Conservation (phyloP, 805 yeast genomes). For the Deakozyma indianensis region DNA sequence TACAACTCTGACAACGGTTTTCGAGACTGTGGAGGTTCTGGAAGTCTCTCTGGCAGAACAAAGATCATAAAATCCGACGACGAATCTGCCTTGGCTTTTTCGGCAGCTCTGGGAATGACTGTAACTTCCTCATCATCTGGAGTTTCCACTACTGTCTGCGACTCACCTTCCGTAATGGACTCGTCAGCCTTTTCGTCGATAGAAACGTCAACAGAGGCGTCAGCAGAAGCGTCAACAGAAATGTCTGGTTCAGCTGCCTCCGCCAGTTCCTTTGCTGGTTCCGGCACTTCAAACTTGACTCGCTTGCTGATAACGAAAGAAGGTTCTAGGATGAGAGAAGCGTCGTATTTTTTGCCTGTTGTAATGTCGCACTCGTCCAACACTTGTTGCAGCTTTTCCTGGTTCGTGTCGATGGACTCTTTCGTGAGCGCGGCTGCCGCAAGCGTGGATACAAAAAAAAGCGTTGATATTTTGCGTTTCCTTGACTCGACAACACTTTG, state of each 20-base stretch:
- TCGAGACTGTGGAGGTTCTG: conserved; percentile 20
- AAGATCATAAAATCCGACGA: conserved; percentile 12
- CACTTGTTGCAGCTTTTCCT: conserved; percentile 29
- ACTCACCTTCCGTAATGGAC: not conserved
- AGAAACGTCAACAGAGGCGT: not conserved
- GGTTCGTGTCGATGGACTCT: conserved; percentile 24
- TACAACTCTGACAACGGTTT: conserved; percentile 65
- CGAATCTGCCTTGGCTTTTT: not conserved
- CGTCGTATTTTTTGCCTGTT: not conserved
- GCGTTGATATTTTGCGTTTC: conserved; percentile 44
- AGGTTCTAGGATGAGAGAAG: not conserved
- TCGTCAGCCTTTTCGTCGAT: not conserved
- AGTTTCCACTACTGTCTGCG: not conserved
- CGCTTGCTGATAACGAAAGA: conserved; percentile 21
- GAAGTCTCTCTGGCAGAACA: conserved; percentile 21
- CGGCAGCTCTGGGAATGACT: not conserved
- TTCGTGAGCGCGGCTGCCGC: conserved; percentile 32
- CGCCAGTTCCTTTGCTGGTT: not conserved
- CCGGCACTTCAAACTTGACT: not conserved
- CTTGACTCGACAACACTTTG: conserved; percentile 32
- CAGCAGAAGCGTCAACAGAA: not conserved
- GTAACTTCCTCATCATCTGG: not conserved
- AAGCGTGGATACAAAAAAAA: conserved; percentile 43
- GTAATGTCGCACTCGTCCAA: conserved; percentile 38
- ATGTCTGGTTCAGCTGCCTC: not conserved